Conservation (phyloP, 139 green algal genomes). For the Chlamydomonas incerta region DNA sequence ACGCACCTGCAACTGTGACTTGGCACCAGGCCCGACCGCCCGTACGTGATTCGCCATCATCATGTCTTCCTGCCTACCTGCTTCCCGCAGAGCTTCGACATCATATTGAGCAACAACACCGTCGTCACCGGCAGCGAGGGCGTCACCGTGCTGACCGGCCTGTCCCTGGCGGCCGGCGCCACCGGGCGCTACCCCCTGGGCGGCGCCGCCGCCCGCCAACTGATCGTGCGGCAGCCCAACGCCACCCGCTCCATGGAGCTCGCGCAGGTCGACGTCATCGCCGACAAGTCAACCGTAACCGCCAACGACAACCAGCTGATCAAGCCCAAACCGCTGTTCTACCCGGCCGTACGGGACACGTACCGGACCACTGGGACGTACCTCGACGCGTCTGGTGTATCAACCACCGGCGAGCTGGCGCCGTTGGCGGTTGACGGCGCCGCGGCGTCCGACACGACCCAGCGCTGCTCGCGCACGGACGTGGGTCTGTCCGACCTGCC, state of each 20-base stretch:
- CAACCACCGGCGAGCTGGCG: not conserved
- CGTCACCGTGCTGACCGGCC: not conserved
- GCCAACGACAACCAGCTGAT: not conserved
- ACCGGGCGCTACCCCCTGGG: not conserved
- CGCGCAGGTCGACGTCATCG: conserved; percentile 19
- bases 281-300: not conserved
- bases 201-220: conserved; percentile 6
- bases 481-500: not conserved
- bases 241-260: not conserved
- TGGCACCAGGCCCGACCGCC: no score
- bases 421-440: conserved; percentile 12
- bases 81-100: not conserved
- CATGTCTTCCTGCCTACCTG: no score
- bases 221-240: not conserved
- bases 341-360: conserved; percentile 5
- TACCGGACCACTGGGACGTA: not conserved
- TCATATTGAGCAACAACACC: conserved; percentile 1
- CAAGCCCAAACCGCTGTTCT: not conserved
- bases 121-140: conserved; percentile 6
- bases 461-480: no score
- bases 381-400: not conserved
- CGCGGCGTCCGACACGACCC: no score
- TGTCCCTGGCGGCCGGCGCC: not conserved
- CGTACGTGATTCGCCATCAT: no score
- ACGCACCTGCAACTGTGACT: no score